A percentile compares a stretch with the other conserved stretches of the same genome.
These are phyloP conservation scores for Croton setiger DNA, from an alignment of 441 rosid species.

Conservation along the genomic window DNA sequence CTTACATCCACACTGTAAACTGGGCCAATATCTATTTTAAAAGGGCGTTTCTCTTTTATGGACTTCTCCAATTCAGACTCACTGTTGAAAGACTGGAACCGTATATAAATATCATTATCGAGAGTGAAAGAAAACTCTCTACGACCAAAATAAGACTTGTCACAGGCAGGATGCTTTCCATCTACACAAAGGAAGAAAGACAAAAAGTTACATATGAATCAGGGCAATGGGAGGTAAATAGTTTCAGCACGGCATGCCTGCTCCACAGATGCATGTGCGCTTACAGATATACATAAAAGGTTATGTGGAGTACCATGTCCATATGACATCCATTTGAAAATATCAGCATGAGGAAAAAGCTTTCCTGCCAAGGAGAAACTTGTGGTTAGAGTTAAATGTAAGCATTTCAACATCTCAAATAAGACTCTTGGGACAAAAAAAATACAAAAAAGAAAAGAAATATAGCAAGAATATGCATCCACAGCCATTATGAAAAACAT, in stretches of 20 bases:
- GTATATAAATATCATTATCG: constrained; percentile 62
- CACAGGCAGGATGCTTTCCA: constrained; percentile 95
- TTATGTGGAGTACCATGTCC: constrained; percentile 47
- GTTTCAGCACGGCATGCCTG: background rate
- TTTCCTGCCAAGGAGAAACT: constrained; percentile 43
- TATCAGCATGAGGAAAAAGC: constrained; percentile 61
- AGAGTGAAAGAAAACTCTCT: constrained; percentile 90
- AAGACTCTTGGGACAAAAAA: background rate
- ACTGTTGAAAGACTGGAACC: constrained; percentile 70
- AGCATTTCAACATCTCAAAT: background rate
- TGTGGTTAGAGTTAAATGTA: background rate
- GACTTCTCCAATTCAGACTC: constrained; percentile 54
- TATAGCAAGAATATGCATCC: background rate
- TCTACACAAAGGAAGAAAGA: constrained; percentile 41
- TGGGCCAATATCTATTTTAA: constrained; percentile 90
- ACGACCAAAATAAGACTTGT: constrained; percentile 61
- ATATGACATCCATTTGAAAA: constrained; percentile 67
- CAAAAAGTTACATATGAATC: background rate
- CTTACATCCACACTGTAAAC: constrained; percentile 85
- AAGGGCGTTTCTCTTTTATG: constrained; percentile 61
- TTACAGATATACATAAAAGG: background rate
- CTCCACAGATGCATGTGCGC: background rate
- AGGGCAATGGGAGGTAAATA: background rate
- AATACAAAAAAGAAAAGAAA: background rate
- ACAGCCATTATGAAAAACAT: background rate